Evolutionary conservation across 2,329 filamentous ascomycete genomes (phyloP).

Genomic region (Trichoderma breve): DNA sequence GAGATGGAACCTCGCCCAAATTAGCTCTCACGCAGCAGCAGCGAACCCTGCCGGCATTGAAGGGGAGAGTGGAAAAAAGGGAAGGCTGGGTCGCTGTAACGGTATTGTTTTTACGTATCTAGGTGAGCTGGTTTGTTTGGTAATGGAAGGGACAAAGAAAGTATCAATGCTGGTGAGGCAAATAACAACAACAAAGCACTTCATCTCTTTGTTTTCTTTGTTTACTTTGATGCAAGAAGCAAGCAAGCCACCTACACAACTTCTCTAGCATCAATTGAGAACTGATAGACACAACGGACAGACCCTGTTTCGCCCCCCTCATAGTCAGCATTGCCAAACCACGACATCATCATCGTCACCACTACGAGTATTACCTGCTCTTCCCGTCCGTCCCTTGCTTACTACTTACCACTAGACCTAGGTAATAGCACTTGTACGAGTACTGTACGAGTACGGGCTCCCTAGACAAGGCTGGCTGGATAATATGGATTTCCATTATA

Average conservation of each 20-base stretch:
- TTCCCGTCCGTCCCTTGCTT: background rate
- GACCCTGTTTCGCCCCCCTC: background rate
- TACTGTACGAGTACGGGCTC: background rate
- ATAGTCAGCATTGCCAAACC: background rate
- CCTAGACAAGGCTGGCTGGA: background rate
- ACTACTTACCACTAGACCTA: background rate
- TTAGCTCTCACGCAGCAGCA: conserved; percentile 14
- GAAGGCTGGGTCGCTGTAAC: background rate
- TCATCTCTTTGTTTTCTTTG: background rate
- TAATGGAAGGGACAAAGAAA: background rate
- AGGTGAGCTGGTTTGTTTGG: background rate
- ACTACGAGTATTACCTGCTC: background rate
- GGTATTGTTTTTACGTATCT: background rate
- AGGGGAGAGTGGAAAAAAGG: background rate
- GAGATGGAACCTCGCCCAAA: background rate
- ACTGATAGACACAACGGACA: background rate
- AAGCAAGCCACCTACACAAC: background rate
- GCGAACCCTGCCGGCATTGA: conserved; percentile 12
- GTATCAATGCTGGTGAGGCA: background rate
- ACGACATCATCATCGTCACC: background rate
- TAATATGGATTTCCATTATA: background rate
- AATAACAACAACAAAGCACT: background rate
- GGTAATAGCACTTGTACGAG: background rate
- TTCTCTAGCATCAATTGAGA: background rate
- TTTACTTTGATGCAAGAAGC: background rate